These are phyloP conservation scores for Colletotrichum melonis DNA, from an alignment of 2,329 filamentous ascomycete species.

Conservation along the genomic window DNA sequence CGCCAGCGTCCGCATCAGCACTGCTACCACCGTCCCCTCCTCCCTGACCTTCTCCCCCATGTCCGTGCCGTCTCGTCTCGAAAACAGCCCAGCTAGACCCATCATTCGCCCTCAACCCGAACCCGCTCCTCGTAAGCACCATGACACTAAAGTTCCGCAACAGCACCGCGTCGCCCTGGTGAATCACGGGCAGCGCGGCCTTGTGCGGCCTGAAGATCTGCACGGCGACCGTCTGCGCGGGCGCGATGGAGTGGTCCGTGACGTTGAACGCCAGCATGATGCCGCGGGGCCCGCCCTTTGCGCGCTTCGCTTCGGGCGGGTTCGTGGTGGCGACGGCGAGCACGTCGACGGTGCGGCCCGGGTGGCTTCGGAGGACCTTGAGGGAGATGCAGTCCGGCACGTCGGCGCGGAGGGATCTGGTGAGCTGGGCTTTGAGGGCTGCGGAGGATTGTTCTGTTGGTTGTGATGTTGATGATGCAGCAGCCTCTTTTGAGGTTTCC, in stretches of 20 bases:
- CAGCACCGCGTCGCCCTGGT: conserved; percentile 68
- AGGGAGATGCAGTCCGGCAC: conserved; percentile 66
- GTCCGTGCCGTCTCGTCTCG: conserved; percentile 50
- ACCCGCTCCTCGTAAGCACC: conserved; percentile 64
- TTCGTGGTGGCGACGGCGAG: conserved; percentile 65
- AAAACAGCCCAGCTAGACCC: conserved; percentile 73
- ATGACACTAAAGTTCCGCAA: conserved; percentile 67
- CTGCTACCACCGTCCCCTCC: conserved; percentile 35
- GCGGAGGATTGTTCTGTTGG: neutral
- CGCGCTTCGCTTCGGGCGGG: conserved; percentile 62
- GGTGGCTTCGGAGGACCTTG: conserved; percentile 61
- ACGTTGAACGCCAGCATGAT: conserved; percentile 69
- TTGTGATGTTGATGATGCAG: neutral
- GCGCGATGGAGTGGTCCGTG: conserved; percentile 66
- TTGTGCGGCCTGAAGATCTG: conserved; percentile 70
- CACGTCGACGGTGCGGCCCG: conserved; percentile 63
- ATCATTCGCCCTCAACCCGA: conserved; percentile 65
- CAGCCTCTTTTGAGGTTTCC: neutral
- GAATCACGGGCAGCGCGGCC: conserved; percentile 65
- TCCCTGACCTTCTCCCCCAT: no score
- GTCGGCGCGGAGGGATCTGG: conserved; percentile 57
- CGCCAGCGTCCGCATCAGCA: neutral
- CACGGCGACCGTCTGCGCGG: conserved; percentile 62
- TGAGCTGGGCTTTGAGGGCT: conserved; percentile 57
- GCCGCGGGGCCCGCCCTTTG: conserved; percentile 68